Evolutionary conservation across 192 early-diverging fungal species (phyloP).

Genomic region (Linnemannia elongata): DNA sequence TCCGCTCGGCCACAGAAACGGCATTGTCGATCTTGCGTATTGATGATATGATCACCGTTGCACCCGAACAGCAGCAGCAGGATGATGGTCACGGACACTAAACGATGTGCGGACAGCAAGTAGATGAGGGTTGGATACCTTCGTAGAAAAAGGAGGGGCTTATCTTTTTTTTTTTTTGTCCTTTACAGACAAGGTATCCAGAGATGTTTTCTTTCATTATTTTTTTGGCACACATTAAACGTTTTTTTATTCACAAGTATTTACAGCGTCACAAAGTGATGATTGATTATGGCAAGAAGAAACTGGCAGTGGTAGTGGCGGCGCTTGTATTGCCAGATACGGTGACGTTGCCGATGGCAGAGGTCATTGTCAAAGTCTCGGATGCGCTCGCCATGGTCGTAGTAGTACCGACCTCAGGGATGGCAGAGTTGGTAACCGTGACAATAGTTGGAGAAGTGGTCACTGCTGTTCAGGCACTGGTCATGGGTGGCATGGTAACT

Average conservation of each 20-base stretch:
- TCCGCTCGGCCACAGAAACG: constrained; percentile 98
- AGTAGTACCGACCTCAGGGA: neutral
- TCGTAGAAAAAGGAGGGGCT: neutral
- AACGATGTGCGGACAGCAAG: neutral
- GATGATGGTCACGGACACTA: constrained; percentile 54
- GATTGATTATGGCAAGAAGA: neutral
- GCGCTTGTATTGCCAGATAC: too few relatives aligned
- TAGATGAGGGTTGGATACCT: neutral
- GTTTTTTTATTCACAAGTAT: constrained; percentile 3
- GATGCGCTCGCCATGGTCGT: neutral
- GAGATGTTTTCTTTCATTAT: constrained; percentile 2
- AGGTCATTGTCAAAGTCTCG: neutral
- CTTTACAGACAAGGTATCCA: neutral
- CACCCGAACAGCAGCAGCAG: constrained; percentile 44
- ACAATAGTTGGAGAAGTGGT: neutral
- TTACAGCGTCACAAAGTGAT: neutral
- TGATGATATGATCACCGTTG: constrained; percentile 90
- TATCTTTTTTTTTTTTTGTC: neutral
- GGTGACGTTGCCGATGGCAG: neutral
- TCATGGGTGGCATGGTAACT: neutral
- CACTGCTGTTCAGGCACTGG: neutral
- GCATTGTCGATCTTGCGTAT: constrained; percentile 97
- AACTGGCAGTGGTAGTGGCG: neutral
- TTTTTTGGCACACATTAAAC: neutral
- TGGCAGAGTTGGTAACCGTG: too few relatives aligned